Percentiles rank a stretch among this genome's conserved stretches.
Conservation (phyloP, 345 rosid species). For the Toxicodendron radicans region DNA sequence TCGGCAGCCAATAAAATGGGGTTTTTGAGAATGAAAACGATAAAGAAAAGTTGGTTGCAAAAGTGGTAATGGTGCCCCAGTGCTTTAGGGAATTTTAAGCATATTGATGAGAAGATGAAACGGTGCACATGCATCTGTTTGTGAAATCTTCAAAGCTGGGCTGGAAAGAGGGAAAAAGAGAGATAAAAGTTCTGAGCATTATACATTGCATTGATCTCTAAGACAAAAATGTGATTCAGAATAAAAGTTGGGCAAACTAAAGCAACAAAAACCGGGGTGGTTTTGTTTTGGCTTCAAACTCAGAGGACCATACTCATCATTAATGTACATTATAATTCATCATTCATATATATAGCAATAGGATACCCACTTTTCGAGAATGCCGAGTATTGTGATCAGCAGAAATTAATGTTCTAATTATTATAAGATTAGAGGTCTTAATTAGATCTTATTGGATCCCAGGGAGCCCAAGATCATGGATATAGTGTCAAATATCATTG, state of each 20-base stretch:
- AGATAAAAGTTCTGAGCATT: slow-evolving; percentile 11
- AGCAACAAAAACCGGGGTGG: background rate
- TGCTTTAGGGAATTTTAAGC: slow-evolving; percentile 7
- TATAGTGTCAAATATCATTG: background rate
- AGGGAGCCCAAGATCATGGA: background rate
- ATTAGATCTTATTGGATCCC: background rate
- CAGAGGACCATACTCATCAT: slow-evolving; percentile 21
- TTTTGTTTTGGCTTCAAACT: background rate
- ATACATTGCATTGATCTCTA: slow-evolving; percentile 14
- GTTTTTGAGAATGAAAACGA: background rate
- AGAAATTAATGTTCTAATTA: background rate
- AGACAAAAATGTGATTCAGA: background rate
- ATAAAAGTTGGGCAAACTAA: slow-evolving; percentile 1
- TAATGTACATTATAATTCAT: slow-evolving; percentile 8
- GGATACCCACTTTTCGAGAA: slow-evolving; percentile 1
- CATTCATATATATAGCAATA: background rate
- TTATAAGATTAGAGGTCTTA: background rate
- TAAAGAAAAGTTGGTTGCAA: background rate
- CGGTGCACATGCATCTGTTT: slow-evolving; percentile 22
- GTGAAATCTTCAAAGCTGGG: slow-evolving; percentile 23
- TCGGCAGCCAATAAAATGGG: background rate
- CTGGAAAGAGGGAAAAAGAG: slow-evolving; percentile 27
- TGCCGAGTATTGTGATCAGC: background rate
- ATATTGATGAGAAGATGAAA: slow-evolving; percentile 15
- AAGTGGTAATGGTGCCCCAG: background rate